A percentile compares a stretch with the other conserved stretches of the same genome.
Evolutionary conservation across 2,329 filamentous ascomycete species (phyloP).

Genomic region (Tolypocladium endophyticum): DNA sequence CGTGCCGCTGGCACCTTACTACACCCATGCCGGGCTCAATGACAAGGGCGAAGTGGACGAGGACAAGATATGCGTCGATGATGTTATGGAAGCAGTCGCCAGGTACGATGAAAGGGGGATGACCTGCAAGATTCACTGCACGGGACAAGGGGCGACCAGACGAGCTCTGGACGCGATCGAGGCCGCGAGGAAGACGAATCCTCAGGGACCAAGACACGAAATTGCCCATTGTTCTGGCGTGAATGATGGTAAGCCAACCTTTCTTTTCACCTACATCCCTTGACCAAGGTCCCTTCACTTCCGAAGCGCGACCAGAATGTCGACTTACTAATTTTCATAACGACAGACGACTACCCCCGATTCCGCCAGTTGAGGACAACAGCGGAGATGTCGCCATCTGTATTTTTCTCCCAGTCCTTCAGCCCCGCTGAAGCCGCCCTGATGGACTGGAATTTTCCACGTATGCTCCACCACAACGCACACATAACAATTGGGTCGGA

Average conservation of each 20-base stretch:
- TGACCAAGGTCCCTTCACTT: neutral
- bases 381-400: constrained; percentile 1
- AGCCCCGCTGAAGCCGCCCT: neutral
- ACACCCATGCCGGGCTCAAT: neutral
- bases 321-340: neutral
- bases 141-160: neutral
- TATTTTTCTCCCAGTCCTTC: neutral
- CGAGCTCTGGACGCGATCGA: neutral
- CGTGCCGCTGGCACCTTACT: neutral
- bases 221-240: neutral
- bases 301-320: no score
- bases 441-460: neutral
- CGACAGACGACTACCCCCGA: neutral
- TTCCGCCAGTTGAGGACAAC: neutral
- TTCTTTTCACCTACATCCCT: neutral
- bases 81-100: neutral
- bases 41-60: neutral
- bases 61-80: neutral
- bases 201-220: neutral
- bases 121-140: constrained; percentile 3
- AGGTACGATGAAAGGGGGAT: neutral
- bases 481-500: constrained; percentile 1
- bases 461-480: neutral
- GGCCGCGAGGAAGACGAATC: neutral
- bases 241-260: neutral